Base-by-base conservation (phyloP, 306 rosid species). In the Herpetospermum pedunculosum region DNA sequence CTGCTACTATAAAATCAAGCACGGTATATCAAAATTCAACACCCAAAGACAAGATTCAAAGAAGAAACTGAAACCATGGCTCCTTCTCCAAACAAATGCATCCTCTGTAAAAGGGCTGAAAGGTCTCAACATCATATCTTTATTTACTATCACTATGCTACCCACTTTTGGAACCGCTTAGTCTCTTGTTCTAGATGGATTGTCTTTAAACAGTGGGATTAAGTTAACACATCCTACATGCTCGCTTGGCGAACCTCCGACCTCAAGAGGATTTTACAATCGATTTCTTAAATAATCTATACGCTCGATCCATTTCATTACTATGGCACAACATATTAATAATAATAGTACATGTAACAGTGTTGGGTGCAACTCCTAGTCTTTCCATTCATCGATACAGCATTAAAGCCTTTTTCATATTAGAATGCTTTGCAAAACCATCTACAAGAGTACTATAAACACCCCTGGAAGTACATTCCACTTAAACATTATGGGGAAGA, bases 401-500 rank as follows among this genome's bases (percentile, higher is more conserved):
- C 77, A 38, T 69, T 76, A 77, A 75, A 16, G 91, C 88, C 73
- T 47, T 78, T 75, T 77, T 63, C 21, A 74, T 21, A 60, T 85
- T 65, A 44, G 49, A 75, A 73, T 83, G 80, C 79, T 86, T 85
- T 74, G 85, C 83, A 83, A 85, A 89, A 57, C 84, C 84, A 46
- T 85, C 75, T 46, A 89, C 85, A 60, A 89, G 84, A 30, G 83
- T 85, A 67, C 77, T 77, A 75, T 80, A 89, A 77, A 83, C 81
- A 59, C 88, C 77, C 72, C 83, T 0, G 89, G 91, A 81, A 75
- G 73, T 59, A 83, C 73, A 79, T 85, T 87, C 77, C 73, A 78
- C 87, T 89, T 89, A 10, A 89, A 77, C 95, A 89, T 89, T 74
- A 73, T 53, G 28, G 91, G 95, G 69, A 89, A 72, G 59, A 89